Conservation (phyloP, 371 early-diverging fungal species). For the Dinochytrium kinnereticum region DNA sequence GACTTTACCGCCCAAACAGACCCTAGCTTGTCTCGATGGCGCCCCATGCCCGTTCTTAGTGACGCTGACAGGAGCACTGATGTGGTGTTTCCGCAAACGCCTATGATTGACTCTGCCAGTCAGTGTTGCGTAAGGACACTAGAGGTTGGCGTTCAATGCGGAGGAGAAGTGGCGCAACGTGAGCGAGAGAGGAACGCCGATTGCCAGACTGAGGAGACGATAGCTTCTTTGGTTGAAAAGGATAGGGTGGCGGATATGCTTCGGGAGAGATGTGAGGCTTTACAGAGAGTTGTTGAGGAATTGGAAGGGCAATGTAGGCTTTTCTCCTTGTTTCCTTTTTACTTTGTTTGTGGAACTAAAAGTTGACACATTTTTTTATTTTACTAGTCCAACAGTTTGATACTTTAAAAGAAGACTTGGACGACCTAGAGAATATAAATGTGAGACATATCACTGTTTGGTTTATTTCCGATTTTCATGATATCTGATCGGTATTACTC, state of each 20-base stretch:
- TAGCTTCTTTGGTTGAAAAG: background rate
- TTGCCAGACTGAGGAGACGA: background rate
- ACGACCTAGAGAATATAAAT: too few species aligned
- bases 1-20: background rate
- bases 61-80: background rate
- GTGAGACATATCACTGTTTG: too few species aligned
- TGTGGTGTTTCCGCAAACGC: background rate
- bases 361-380: slow-evolving; percentile 6
- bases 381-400: too few species aligned
- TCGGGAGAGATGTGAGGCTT: background rate
- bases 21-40: background rate
- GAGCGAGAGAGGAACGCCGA: background rate
- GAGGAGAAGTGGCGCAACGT: background rate
- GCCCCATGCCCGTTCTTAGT: background rate
- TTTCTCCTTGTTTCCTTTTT: background rate
- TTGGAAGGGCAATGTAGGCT: slow-evolving; percentile 15
- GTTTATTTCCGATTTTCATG: too few species aligned
- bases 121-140: background rate
- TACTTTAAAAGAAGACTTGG: too few species aligned
- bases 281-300: background rate
- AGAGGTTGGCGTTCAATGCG: background rate
- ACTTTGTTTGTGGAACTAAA: background rate
- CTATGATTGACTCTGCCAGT: background rate
- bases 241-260: slow-evolving; percentile 1
- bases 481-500: too few species aligned